Evolutionary conservation across 768 basidiomycete genomes (phyloP).

Genomic region (Amanita inopinata): DNA sequence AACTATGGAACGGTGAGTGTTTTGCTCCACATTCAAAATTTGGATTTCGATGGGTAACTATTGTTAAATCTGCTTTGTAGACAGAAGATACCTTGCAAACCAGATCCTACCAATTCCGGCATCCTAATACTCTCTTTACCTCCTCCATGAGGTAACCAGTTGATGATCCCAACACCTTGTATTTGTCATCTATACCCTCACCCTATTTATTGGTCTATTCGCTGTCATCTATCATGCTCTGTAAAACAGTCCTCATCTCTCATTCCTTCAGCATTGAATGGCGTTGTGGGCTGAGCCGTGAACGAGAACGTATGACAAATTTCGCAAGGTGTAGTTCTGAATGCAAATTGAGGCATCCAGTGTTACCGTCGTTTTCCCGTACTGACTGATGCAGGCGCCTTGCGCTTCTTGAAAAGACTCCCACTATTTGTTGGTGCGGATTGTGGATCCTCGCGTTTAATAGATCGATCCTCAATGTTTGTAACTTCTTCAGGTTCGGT

Average conservation of each 20-base stretch:
- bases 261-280: too few relatives aligned
- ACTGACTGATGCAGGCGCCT: constrained; percentile 15
- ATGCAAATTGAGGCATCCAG: neutral
- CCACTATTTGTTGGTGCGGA: constrained; percentile 3
- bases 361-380: constrained; percentile 21
- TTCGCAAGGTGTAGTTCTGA: neutral
- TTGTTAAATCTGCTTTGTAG: constrained; percentile 35
- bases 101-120: constrained; percentile 71
- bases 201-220: too few relatives aligned
- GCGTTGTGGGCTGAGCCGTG: too few relatives aligned
- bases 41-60: constrained; percentile 1
- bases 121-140: constrained; percentile 47
- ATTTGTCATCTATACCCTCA: too few relatives aligned
- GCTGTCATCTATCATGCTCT: too few relatives aligned
- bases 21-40: neutral
- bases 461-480: constrained; percentile 10
- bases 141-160: neutral
- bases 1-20: constrained; percentile 57
- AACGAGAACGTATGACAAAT: too few relatives aligned
- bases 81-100: constrained; percentile 51
- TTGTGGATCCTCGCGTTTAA: constrained; percentile 9
- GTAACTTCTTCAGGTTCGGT: constrained; percentile 11
- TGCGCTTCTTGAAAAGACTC: constrained; percentile 25
- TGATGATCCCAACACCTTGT: neutral
- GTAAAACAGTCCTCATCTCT: too few relatives aligned